phyloP scores from a whole-genome alignment of 306 rosid genomes.

The Cucumis cinereus region DNA sequence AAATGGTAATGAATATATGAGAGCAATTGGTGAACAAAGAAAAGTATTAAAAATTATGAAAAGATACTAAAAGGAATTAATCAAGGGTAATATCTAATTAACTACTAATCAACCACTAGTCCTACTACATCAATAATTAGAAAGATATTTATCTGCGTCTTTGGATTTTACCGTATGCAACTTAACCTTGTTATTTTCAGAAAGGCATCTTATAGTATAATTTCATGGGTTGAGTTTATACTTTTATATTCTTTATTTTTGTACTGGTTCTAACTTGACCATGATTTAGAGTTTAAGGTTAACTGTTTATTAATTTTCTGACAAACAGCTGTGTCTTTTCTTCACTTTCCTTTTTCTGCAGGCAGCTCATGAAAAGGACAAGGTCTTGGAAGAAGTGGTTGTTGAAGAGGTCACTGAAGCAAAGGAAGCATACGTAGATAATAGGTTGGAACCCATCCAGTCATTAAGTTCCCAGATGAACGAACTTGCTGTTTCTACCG shows the following conservation, averaged over 20 bases:
- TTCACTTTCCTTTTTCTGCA: slow-evolving; percentile 21
- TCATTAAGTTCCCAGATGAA: slow-evolving; percentile 46
- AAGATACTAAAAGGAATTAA: background rate
- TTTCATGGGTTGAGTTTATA: background rate
- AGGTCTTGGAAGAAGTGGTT: slow-evolving; percentile 21
- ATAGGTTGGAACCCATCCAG: slow-evolving; percentile 21
- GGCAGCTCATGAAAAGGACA: slow-evolving; percentile 69
- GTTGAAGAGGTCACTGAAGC: slow-evolving; percentile 31
- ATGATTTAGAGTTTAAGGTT: background rate
- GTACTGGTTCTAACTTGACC: background rate
- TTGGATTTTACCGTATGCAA: background rate
- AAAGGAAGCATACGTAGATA: slow-evolving; percentile 7
- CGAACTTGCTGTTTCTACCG: slow-evolving; percentile 46
- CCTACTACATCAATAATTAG: background rate
- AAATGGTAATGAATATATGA: background rate
- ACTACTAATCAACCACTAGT: background rate
- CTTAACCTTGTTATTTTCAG: background rate
- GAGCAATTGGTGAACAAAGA: background rate
- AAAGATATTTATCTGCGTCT: background rate
- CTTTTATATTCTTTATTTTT: background rate
- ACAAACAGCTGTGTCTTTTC: background rate
- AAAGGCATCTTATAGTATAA: background rate
- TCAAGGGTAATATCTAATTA: background rate
- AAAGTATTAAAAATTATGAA: too few relatives aligned
- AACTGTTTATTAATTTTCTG: background rate